phyloP scores from a whole-genome alignment of 805 yeast genomes.

The Hanseniaspora guilliermondii region DNA sequence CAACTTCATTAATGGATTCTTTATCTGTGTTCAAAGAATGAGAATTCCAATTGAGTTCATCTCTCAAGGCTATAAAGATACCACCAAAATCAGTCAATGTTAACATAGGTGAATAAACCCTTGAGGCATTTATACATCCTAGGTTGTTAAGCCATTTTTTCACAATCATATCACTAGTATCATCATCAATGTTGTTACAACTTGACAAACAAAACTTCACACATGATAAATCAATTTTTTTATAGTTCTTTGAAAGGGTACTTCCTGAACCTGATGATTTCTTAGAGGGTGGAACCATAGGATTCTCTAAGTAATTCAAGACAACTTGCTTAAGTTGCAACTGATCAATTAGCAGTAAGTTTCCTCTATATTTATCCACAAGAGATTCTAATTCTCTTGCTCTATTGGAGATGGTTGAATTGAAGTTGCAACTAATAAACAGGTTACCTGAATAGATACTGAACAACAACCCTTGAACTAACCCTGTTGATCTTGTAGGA shows the following conservation, averaged over 20 bases:
- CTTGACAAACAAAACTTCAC: conserved; percentile 84
- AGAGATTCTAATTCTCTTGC: conserved; percentile 82
- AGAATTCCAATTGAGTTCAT: conserved; percentile 45
- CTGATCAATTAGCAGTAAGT: conserved; percentile 72
- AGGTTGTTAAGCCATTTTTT: conserved; percentile 84
- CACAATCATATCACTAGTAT: conserved; percentile 75
- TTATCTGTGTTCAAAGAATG: conserved; percentile 7
- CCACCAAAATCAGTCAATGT: conserved; percentile 93
- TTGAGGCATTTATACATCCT: conserved; percentile 66
- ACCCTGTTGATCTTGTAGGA: conserved; percentile 69
- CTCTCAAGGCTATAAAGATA: conserved; percentile 80
- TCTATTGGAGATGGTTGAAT: conserved; percentile 43
- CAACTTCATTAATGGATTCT: not conserved
- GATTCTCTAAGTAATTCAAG: conserved; percentile 82
- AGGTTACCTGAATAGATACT: conserved; percentile 77
- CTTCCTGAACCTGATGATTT: not conserved
- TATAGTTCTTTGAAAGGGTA: conserved; percentile 45
- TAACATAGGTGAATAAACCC: conserved; percentile 76
- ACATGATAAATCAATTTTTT: conserved; percentile 62
- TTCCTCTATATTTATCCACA: conserved; percentile 56
- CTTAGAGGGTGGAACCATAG: conserved; percentile 59
- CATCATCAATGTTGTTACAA: conserved; percentile 82
- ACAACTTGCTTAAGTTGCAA: conserved; percentile 80
- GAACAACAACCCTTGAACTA: conserved; percentile 67
- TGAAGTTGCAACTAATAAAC: conserved; percentile 64